Conservation (phyloP, 306 rosid species). For the Quercus cerris region DNA sequence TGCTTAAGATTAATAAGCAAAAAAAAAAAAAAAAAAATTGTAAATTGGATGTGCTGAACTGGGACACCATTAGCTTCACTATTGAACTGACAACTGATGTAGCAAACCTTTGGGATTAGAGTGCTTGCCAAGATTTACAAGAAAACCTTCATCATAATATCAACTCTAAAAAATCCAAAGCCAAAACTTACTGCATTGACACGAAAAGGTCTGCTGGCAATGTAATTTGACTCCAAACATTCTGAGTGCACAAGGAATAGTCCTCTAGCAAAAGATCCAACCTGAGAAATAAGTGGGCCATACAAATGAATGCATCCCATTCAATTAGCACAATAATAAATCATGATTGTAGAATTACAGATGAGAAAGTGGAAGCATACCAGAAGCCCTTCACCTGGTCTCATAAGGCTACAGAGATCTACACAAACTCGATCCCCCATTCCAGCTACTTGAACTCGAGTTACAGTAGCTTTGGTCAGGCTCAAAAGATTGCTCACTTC, state of each 20-base stretch:
- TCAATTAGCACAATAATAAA: conserved; percentile 8
- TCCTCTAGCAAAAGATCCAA: conserved; percentile 92
- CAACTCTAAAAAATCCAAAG: not conserved
- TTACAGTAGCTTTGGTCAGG: conserved; percentile 73
- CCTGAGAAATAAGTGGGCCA: conserved; percentile 36
- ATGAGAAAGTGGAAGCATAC: conserved; percentile 38
- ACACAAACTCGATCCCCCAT: conserved; percentile 98
- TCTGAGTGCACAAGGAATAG: conserved; percentile 86
- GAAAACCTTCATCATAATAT: not conserved
- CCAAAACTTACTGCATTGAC: conserved; percentile 79
- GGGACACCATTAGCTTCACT: not conserved
- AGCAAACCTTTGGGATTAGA: not conserved
- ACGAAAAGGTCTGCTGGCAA: conserved; percentile 91
- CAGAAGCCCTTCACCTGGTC: conserved; percentile 92
- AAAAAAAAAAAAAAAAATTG: not conserved
- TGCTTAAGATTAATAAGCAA: not conserved
- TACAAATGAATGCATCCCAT: not conserved
- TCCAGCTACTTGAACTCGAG: conserved; percentile 61
- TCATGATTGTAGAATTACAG: not conserved
- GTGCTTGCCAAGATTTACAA: not conserved
- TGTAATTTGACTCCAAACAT: conserved; percentile 90
- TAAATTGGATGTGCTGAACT: not conserved
- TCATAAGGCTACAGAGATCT: conserved; percentile 89
- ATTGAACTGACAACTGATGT: not conserved
- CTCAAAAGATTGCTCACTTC: conserved; percentile 57